Base-by-base conservation (phyloP, 2,329 filamentous ascomycete species). In the Thielaviopsis euricoi region DNA sequence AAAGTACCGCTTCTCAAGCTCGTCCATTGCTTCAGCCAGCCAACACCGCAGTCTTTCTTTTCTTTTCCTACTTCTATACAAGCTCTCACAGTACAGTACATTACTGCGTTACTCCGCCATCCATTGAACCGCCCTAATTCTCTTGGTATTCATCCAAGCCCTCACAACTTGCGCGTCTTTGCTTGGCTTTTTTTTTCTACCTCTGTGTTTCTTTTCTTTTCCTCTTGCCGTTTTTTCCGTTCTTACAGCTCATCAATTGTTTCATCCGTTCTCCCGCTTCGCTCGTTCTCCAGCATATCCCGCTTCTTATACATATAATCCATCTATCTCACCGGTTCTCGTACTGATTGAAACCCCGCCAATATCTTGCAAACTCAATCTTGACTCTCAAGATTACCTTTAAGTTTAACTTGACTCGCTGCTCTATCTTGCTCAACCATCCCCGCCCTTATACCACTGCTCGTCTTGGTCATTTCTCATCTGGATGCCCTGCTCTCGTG, bases 121-220 rank as follows among this genome's bases (percentile, higher is more conserved):
- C 21, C 43, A 48, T n/a, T n/a, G n/a, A n/a, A n/a, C 43, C 43
- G 43, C 43, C 43, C 43, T 48, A 48, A 48, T 48, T 48, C 43
- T 48, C 43, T 48, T 48, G 43, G 43, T 48, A 48, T 48, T 52
- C 25, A 22, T 10, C 49, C 26, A 52, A 37, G 15, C 48, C 37
- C 43, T 57, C 26, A n/a, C 33, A 21, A 57, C 17, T 51, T 52
- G 48, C 55, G 55, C 49, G 49, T 57, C 46, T 52, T 57, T 43
- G 55, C 55, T 52, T 52, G 49, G 48, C 55, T 57, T 46, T 57
- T 52, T 26, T 26, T 22, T 49, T 19, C 43, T n/a, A n/a, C n/a
- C n/a, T n/a, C n/a, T n/a, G n/a, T n/a, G n/a, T n/a, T 22, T 22
- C 48, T 49, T 29, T 26, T 15, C 46, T 49, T 12, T 22, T n/a